Percentiles rank a stretch among this genome's conserved stretches.
Evolutionary conservation across 306 rosid genomes (phyloP).

Genomic region (Cucumis melo): DNA sequence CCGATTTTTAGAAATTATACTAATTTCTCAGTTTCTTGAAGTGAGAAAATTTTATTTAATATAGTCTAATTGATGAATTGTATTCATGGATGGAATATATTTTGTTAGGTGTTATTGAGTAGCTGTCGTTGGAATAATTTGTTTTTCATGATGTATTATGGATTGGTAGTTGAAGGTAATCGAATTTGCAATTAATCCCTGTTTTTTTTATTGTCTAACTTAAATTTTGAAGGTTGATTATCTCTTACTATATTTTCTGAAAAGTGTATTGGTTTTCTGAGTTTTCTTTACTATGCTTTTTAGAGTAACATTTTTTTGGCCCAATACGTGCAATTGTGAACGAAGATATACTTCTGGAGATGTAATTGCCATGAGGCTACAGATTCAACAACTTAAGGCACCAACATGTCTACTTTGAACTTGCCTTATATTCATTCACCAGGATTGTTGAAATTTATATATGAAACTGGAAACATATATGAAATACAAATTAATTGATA

Average conservation of each 20-base stretch:
- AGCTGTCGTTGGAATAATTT: conserved; percentile 83
- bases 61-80: too few species aligned
- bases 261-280: too few species aligned
- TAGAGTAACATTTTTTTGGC: too few species aligned
- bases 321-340: conserved; percentile 96
- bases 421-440: background rate
- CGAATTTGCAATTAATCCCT: background rate
- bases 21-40: too few species aligned
- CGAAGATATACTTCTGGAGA: conserved; percentile 94
- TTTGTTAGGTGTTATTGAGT: conserved; percentile 57
- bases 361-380: conserved; percentile 87
- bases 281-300: too few species aligned
- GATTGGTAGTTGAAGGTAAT: conserved; percentile 83
- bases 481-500: too few species aligned
- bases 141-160: conserved; percentile 77
- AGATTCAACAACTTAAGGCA: conserved; percentile 96
- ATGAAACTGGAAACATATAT: background rate
- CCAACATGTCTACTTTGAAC: background rate
- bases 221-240: background rate
- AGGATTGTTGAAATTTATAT: background rate
- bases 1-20: too few species aligned
- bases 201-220: background rate
- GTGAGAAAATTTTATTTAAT: too few species aligned
- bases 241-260: too few species aligned
- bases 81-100: conserved; percentile 11